A percentile compares a stretch with the other conserved stretches of the same genome.
Conservation (phyloP, 1,284 basidiomycete species). For the Ustanciosporium gigantosporum region DNA sequence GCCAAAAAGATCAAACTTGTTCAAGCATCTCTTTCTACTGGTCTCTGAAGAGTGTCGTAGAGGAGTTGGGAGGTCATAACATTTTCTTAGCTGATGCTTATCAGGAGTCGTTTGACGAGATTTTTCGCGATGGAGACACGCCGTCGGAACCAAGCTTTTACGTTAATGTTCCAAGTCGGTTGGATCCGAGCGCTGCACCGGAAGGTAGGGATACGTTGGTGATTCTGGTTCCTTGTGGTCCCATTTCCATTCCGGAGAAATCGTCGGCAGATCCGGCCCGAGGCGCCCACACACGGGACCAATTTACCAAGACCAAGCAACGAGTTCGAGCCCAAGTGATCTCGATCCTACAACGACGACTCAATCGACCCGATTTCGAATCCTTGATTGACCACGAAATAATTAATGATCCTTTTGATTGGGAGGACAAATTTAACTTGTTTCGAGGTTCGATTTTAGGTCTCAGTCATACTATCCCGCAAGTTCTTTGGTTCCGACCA, state of each 20-base stretch:
- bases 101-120: constrained; percentile 65
- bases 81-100: constrained; percentile 63
- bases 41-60: constrained; percentile 63
- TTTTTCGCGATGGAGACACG: constrained; percentile 64
- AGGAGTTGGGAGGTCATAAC: constrained; percentile 65
- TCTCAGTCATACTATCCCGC: constrained; percentile 61
- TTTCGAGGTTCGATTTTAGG: constrained; percentile 62
- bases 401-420: constrained; percentile 61
- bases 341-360: constrained; percentile 39
- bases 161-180: constrained; percentile 65
- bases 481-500: constrained; percentile 59
- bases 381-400: constrained; percentile 45
- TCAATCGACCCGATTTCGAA: constrained; percentile 44
- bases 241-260: constrained; percentile 46
- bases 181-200: constrained; percentile 61
- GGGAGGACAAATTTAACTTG: constrained; percentile 62
- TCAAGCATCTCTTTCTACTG: constrained; percentile 67
- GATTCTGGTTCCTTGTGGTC: constrained; percentile 62
- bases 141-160: constrained; percentile 67
- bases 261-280: constrained; percentile 22
- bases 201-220: constrained; percentile 61
- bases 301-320: constrained; percentile 23
- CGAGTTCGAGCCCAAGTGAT: constrained; percentile 49
- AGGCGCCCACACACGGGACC: constrained; percentile 36
- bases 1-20: constrained; percentile 62